A percentile compares a stretch with the other conserved stretches of the same genome.
These are phyloP conservation scores for Mortierella sp. DNA, from an alignment of 371 early-diverging fungal genomes.

Conservation along the genomic window DNA sequence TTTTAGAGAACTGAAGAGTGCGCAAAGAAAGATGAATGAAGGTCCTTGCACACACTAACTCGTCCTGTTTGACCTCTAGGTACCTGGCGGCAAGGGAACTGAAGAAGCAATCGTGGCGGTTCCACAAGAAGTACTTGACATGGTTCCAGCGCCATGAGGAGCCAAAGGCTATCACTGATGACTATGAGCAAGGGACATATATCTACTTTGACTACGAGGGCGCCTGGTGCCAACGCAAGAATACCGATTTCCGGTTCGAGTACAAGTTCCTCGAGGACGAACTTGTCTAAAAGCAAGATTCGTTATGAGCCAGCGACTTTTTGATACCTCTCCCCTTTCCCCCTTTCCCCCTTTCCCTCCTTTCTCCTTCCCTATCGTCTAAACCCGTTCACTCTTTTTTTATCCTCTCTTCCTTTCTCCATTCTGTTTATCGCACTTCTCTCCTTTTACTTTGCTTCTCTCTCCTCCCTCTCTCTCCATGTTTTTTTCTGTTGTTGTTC, in stretches of 20 bases:
- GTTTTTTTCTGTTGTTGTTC: slow-evolving; percentile 6
- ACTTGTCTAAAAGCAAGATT: slow-evolving; percentile 55
- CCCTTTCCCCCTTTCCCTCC: neutral
- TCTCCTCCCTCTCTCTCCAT: neutral
- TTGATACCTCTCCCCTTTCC: neutral
- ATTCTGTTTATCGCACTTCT: neutral
- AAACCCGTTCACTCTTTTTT: neutral
- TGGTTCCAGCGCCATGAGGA: slow-evolving; percentile 99
- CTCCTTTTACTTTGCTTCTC: neutral
- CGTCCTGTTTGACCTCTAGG: slow-evolving; percentile 54
- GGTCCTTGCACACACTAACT: neutral
- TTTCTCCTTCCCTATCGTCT: neutral
- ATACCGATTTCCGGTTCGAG: slow-evolving; percentile 95
- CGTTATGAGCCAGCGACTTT: neutral
- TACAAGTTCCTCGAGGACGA: slow-evolving; percentile 90
- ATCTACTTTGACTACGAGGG: slow-evolving; percentile 99
- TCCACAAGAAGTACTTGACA: slow-evolving; percentile 98
- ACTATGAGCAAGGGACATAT: slow-evolving; percentile 99
- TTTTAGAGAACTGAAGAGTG: neutral
- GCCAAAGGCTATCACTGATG: slow-evolving; percentile 97
- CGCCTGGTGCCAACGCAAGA: slow-evolving; percentile 98
- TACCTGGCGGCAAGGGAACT: slow-evolving; percentile 96
- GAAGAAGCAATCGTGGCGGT: slow-evolving; percentile 98
- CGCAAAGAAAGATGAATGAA: neutral
- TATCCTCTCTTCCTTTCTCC: neutral